Conservation (phyloP, 352 stramenopile species). For the Phytophthora rubi region DNA sequence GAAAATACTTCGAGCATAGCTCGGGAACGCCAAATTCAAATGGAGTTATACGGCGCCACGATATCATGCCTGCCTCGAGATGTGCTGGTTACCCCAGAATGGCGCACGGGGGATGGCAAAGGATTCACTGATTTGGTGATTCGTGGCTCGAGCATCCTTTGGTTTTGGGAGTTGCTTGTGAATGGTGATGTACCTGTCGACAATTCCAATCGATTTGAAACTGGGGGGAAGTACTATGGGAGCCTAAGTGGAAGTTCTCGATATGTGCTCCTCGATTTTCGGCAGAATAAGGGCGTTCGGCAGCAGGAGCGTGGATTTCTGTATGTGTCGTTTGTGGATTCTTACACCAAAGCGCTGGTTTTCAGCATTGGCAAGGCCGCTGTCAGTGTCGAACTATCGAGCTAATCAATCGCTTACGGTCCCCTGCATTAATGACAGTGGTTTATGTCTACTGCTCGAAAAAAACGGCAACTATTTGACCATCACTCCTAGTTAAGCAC, state of each 20-base stretch:
- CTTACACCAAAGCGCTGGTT: conserved; percentile 31
- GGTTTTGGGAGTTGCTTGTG: conserved; percentile 39
- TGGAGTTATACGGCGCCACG: conserved; percentile 37
- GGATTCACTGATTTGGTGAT: conserved; percentile 39
- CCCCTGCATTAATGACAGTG: not conserved
- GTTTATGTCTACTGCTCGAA: not conserved
- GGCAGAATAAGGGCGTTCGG: conserved; percentile 32
- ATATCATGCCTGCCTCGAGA: conserved; percentile 24
- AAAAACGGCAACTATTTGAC: not conserved
- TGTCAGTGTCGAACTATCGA: conserved; percentile 10
- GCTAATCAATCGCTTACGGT: not conserved
- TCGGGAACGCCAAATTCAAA: conserved; percentile 40
- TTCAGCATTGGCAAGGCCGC: conserved; percentile 2
- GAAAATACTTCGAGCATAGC: conserved; percentile 23
- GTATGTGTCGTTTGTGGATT: conserved; percentile 41
- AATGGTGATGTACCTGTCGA: conserved; percentile 30
- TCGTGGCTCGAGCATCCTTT: conserved; percentile 27
- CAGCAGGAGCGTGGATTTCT: conserved; percentile 30
- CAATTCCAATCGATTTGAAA: conserved; percentile 33
- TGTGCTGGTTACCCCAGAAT: conserved; percentile 37
- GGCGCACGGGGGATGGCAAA: conserved; percentile 29
- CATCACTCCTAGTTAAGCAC: conserved; percentile 20
- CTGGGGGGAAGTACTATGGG: conserved; percentile 25
- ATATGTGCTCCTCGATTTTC: conserved; percentile 43
- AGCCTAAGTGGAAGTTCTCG: conserved; percentile 25